Evolutionary conservation across 2,329 filamentous ascomycete species (phyloP).

Genomic region (Epichloe bromicola): DNA sequence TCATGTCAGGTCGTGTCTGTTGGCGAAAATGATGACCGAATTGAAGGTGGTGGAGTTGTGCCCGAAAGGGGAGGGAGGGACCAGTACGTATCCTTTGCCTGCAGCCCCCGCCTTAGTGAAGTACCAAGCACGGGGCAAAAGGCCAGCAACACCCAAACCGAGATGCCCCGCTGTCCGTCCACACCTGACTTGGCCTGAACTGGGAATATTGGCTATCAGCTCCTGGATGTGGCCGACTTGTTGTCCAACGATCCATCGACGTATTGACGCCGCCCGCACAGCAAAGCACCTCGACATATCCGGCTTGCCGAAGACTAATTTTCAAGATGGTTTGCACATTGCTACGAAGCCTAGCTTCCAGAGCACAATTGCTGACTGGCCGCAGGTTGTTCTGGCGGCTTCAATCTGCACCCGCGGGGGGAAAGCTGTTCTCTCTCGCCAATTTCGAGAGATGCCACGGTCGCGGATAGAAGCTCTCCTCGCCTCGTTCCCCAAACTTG

Average conservation of each 20-base stretch:
- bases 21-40: not conserved
- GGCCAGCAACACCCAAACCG: not conserved
- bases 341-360: not conserved
- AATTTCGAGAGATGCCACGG: constrained; percentile 95
- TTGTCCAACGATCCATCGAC: not conserved
- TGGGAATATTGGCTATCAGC: not conserved
- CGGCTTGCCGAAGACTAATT: constrained; percentile 9
- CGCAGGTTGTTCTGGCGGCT: constrained; percentile 89
- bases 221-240: not conserved
- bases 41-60: not conserved
- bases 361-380: constrained; percentile 2
- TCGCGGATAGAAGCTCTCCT: constrained; percentile 93
- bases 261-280: not conserved
- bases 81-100: not conserved
- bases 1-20: too few relatives aligned
- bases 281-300: not conserved
- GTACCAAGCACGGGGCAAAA: not conserved
- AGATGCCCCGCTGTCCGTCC: constrained; percentile 1
- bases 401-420: constrained; percentile 96
- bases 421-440: constrained; percentile 93
- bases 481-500: constrained; percentile 94
- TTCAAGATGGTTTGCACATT: constrained; percentile 26
- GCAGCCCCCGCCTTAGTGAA: not conserved
- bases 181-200: constrained; percentile 1
- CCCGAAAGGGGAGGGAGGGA: not conserved